A percentile compares a stretch with the other conserved stretches of the same genome.
Evolutionary conservation across 2,329 filamentous ascomycete genomes (phyloP).

Genomic region (Neoarthrinium moseri): DNA sequence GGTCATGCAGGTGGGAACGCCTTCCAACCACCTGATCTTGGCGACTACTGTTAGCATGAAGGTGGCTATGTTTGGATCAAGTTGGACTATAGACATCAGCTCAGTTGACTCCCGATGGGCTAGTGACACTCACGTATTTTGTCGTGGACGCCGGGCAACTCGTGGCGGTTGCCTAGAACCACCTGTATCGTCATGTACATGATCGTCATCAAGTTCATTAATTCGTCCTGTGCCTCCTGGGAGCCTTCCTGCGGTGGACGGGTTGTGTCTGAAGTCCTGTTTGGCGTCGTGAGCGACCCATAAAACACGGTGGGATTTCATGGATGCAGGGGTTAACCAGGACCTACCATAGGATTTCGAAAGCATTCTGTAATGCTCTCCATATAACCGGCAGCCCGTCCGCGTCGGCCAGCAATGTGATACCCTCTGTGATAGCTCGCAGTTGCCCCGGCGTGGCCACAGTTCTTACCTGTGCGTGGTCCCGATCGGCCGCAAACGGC

Average conservation of each 20-base stretch:
- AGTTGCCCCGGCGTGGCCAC: constrained; percentile 57
- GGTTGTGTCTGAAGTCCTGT: constrained; percentile 42
- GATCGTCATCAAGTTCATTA: constrained; percentile 63
- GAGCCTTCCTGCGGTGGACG: constrained; percentile 33
- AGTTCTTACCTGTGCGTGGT: constrained; percentile 42
- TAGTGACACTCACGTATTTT: constrained; percentile 47
- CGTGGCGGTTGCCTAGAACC: constrained; percentile 49
- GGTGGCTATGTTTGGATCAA: constrained; percentile 68
- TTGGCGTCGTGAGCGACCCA: neutral
- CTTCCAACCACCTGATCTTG: constrained; percentile 72
- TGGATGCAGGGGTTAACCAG: too few relatives aligned
- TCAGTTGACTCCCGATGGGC: too few relatives aligned
- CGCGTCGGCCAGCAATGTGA: constrained; percentile 48
- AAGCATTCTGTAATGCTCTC: constrained; percentile 46
- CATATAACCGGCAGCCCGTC: constrained; percentile 52
- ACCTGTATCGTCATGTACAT: constrained; percentile 61
- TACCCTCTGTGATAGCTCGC: constrained; percentile 56
- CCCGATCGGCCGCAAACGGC: constrained; percentile 32
- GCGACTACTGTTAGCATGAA: constrained; percentile 70
- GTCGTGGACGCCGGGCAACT: constrained; percentile 43
- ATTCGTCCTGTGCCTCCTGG: constrained; percentile 56
- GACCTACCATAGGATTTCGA: constrained; percentile 53
- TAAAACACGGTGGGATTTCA: neutral
- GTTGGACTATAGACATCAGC: constrained; percentile 46
- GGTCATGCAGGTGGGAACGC: constrained; percentile 58